Evolutionary conservation across 108 stramenopile genomes (phyloP), one percentile per base, ranked within the genome.

Genomic region (Conticribra guillardii): DNA sequence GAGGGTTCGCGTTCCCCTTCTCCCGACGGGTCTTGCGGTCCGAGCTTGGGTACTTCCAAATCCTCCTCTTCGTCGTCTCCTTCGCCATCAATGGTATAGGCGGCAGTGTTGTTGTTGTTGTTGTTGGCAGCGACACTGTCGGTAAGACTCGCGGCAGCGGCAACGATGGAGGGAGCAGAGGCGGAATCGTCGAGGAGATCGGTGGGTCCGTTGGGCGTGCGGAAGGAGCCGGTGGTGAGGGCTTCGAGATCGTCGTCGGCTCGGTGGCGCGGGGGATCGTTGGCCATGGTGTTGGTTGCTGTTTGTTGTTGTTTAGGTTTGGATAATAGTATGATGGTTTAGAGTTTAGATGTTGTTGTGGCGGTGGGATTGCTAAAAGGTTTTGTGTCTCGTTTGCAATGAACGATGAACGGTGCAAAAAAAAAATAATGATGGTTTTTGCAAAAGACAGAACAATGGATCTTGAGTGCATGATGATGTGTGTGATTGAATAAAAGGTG

Each of bases 171-270:
- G 11, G 37, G 8, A 19, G 63, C 32, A 5, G 48, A 2, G 31
- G 63, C 18, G 27, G 60, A 47, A 19, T 47, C 17, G 28, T 64
- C 63, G 63, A 64, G 63, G 29, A 64, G 63, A 28, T 64, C 63
- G 63, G 23, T 2, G 8, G 46, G 48, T 3, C 50, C 50, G 50
- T 64, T 51, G n/a, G 50, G 50, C 7, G 63, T 61, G 2, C 60
- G 31, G 30, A 48, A 51, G 17, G 48, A 32, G 1, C 49, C 50
- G 7, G 21, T 18, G 7, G 33, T 23, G 9, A 59, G 14, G 7
- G 33, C 58, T 59, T 59, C 58, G 37, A 47, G 45, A 45, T 61
- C 60, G 24, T 61, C 63, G 31, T 64, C 50, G 63, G 63, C 49
- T 2, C 48, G 28, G 30, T 64, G 49, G 48, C 30, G 49, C 17